Percentiles rank a stretch among this genome's conserved stretches.
Evolutionary conservation across 106 monocot genomes (phyloP).

Genomic region (Apostasia ramifera): DNA sequence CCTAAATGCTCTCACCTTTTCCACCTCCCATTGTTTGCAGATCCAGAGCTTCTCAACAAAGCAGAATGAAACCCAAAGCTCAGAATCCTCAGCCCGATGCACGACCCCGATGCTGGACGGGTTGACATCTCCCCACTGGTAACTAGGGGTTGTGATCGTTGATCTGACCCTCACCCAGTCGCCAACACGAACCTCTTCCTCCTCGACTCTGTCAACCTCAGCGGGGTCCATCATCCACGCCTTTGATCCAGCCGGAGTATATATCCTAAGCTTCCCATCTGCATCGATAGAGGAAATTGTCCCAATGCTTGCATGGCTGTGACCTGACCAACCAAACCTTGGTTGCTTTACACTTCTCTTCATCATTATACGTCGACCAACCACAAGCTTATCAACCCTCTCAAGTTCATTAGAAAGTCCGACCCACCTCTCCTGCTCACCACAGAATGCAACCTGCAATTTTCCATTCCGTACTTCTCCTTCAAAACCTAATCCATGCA

Average conservation of each 20-base stretch:
- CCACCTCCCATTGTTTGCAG: slow-evolving; percentile 83
- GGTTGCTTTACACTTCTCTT: slow-evolving; percentile 71
- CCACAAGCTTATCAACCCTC: slow-evolving; percentile 34
- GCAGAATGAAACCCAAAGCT: slow-evolving; percentile 81
- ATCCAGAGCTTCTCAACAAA: slow-evolving; percentile 84
- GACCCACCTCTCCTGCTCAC: slow-evolving; percentile 93
- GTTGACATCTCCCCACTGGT: slow-evolving; percentile 93
- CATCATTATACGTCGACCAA: slow-evolving; percentile 65
- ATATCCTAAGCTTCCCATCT: slow-evolving; percentile 86
- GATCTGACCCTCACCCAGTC: slow-evolving; percentile 90
- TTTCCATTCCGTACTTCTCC: slow-evolving; percentile 73
- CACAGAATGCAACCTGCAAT: slow-evolving; percentile 79
- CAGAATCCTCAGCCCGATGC: slow-evolving; percentile 65
- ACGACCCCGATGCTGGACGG: slow-evolving; percentile 80
- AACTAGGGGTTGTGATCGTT: slow-evolving; percentile 53
- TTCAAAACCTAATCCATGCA: slow-evolving; percentile 80
- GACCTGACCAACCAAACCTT: slow-evolving; percentile 95
- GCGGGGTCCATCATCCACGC: slow-evolving; percentile 93
- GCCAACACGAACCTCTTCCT: slow-evolving; percentile 62
- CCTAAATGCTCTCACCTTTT: slow-evolving; percentile 73
- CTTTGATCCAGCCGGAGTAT: slow-evolving; percentile 75
- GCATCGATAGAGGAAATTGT: slow-evolving; percentile 93
- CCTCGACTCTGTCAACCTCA: slow-evolving; percentile 82
- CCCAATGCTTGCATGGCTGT: slow-evolving; percentile 61
- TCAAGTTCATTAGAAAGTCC: slow-evolving; percentile 61